Conservation (phyloP, 2,329 filamentous ascomycete genomes). For the Podosphaera fusca region DNA sequence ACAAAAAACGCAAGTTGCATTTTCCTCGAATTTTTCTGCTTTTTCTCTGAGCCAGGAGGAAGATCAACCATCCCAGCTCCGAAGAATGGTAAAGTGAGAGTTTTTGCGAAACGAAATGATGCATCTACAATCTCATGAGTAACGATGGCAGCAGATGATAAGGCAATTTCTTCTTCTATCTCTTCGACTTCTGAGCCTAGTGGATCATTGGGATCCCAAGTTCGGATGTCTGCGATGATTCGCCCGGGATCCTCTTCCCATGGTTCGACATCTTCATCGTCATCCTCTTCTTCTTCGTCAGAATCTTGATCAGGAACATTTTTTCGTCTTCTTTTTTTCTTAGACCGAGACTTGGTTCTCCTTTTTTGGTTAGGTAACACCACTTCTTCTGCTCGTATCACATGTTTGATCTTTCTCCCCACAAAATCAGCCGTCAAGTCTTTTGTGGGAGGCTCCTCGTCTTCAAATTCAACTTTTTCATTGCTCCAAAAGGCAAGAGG, state of each 20-base stretch:
- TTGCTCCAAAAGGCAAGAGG: conserved; percentile 75
- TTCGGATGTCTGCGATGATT: conserved; percentile 37
- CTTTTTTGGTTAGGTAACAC: conserved; percentile 17
- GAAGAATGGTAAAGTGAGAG: conserved; percentile 64
- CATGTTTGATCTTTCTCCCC: conserved; percentile 49
- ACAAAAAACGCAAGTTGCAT: conserved; percentile 98
- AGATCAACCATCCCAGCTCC: conserved; percentile 79
- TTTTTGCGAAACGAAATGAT: conserved; percentile 73
- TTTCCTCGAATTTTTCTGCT: conserved; percentile 72
- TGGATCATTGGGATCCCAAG: conserved; percentile 39
- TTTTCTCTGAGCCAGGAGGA: conserved; percentile 61
- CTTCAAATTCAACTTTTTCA: conserved; percentile 48
- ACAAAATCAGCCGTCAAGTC: conserved; percentile 29
- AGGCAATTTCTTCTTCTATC: conserved; percentile 30
- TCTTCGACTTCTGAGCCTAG: conserved; percentile 30
- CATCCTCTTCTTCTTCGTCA: conserved; percentile 4
- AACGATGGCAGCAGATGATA: conserved; percentile 25
- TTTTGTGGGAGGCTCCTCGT: conserved; percentile 26
- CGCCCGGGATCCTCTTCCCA: conserved; percentile 50
- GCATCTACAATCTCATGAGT: conserved; percentile 37
- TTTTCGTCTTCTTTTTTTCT: conserved; percentile 17
- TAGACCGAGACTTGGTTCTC: conserved; percentile 9
- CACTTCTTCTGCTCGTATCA: conserved; percentile 47
- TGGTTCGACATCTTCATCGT: conserved; percentile 30
- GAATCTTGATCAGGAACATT: conserved; percentile 10